A percentile compares a stretch with the other conserved stretches of the same genome.
These are phyloP conservation scores for Kwoniella mangroviensis DNA, from an alignment of 768 basidiomycete genomes.

Conservation along the genomic window DNA sequence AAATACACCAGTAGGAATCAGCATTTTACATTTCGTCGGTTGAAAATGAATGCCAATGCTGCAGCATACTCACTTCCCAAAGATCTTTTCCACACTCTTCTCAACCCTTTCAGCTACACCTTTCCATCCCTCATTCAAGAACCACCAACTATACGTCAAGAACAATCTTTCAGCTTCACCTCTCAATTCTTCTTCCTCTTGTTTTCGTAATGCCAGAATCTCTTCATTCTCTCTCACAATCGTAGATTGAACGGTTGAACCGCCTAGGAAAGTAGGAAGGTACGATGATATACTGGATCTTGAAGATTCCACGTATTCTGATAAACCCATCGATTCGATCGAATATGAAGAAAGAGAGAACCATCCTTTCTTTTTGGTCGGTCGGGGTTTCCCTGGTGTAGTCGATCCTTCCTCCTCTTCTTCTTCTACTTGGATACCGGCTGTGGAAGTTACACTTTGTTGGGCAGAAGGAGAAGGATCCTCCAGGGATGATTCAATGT, in stretches of 20 bases:
- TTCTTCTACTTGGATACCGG: not conserved
- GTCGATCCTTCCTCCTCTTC: not conserved
- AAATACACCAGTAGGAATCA: not conserved
- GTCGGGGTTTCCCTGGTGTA: not conserved
- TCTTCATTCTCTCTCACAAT: constrained; percentile 55
- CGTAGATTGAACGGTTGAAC: constrained; percentile 33
- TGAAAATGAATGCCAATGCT: not conserved
- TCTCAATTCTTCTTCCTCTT: constrained; percentile 39
- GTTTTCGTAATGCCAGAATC: constrained; percentile 45
- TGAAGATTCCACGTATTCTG: constrained; percentile 31
- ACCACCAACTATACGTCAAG: constrained; percentile 89
- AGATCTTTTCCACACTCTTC: constrained; percentile 76
- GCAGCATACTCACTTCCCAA: constrained; percentile 70
- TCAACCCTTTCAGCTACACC: constrained; percentile 75
- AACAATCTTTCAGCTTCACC: constrained; percentile 76
- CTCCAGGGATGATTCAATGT: constrained; percentile 69
- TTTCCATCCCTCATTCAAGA: constrained; percentile 89
- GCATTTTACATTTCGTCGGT: not conserved
- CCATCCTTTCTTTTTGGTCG: constrained; percentile 19
- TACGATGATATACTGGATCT: constrained; percentile 24
- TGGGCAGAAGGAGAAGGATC: not conserved
- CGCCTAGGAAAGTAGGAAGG: constrained; percentile 15
- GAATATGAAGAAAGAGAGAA: constrained; percentile 27
- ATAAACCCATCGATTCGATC: constrained; percentile 34
- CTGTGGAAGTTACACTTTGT: too few species aligned